These are phyloP conservation scores for Ceratocystis albifundus DNA, from an alignment of 2,329 filamentous ascomycete species.

Conservation along the genomic window DNA sequence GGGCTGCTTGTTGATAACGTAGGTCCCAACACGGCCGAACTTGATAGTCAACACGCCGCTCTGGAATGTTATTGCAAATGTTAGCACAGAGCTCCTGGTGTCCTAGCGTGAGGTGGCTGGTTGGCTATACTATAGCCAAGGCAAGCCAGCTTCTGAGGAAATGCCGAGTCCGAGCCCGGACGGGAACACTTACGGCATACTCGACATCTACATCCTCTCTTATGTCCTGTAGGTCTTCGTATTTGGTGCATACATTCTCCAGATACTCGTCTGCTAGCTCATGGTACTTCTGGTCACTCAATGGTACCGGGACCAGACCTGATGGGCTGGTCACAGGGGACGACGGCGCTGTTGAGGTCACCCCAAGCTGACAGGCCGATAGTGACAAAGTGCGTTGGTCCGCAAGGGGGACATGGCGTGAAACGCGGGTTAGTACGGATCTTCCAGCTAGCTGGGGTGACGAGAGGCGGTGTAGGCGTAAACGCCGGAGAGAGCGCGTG, in stretches of 20 bases:
- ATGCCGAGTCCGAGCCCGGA: too few relatives aligned
- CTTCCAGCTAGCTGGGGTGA: neutral
- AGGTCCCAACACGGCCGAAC: slow-evolving; percentile 60
- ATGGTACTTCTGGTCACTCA: slow-evolving; percentile 57
- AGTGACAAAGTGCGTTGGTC: neutral
- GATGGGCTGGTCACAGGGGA: slow-evolving; percentile 13
- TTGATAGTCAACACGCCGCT: slow-evolving; percentile 73
- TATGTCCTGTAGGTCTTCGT: slow-evolving; percentile 66
- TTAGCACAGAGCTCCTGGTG: too few relatives aligned
- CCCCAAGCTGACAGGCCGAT: neutral
- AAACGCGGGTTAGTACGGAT: neutral
- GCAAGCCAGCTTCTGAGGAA: neutral
- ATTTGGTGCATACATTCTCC: slow-evolving; percentile 40
- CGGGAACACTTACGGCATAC: slow-evolving; percentile 55
- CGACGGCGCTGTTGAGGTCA: neutral
- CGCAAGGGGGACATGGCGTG: neutral
- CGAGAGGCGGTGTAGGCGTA: neutral
- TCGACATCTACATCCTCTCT: slow-evolving; percentile 74
- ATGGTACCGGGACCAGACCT: neutral
- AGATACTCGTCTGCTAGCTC: slow-evolving; percentile 66
- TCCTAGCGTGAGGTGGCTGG: neutral
- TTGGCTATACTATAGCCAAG: neutral
- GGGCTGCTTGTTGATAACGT: slow-evolving; percentile 96
- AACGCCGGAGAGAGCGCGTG: neutral
- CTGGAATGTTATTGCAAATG: slow-evolving; percentile 35